Evolutionary conservation across 495 filamentous ascomycete species (phyloP).

Genomic region (Pyronema omphalodes): DNA sequence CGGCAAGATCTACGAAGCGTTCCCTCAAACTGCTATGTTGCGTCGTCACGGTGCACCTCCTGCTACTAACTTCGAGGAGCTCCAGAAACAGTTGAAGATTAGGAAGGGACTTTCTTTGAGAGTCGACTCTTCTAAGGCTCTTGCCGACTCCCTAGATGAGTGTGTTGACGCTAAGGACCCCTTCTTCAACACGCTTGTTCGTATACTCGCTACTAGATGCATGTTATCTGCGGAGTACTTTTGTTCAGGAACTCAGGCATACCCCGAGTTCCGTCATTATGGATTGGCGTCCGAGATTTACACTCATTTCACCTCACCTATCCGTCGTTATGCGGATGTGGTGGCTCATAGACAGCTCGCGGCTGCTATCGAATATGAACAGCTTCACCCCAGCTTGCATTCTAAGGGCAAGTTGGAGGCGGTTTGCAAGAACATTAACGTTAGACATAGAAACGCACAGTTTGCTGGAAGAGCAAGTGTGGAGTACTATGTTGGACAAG

Average conservation of each 20-base stretch:
- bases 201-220: slow-evolving; percentile 92
- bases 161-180: slow-evolving; percentile 71
- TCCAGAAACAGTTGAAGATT: slow-evolving; percentile 70
- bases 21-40: slow-evolving; percentile 86
- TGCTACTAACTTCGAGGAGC: slow-evolving; percentile 87
- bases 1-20: slow-evolving; percentile 65
- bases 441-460: slow-evolving; percentile 90
- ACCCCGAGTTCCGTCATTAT: slow-evolving; percentile 90
- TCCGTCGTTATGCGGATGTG: slow-evolving; percentile 89
- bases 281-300: slow-evolving; percentile 91
- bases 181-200: slow-evolving; percentile 95
- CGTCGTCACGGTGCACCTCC: slow-evolving; percentile 83
- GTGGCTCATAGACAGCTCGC: slow-evolving; percentile 87
- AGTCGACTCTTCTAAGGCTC: slow-evolving; percentile 68
- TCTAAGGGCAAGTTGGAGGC: slow-evolving; percentile 68
- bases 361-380: slow-evolving; percentile 82
- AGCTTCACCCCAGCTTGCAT: slow-evolving; percentile 53
- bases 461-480: slow-evolving; percentile 81
- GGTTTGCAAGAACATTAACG: slow-evolving; percentile 95
- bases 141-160: slow-evolving; percentile 74
- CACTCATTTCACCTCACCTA: slow-evolving; percentile 95
- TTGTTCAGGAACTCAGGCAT: slow-evolving; percentile 75
- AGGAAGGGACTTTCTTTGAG: slow-evolving; percentile 61
- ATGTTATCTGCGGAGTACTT: slow-evolving; percentile 99
- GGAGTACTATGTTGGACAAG: slow-evolving; percentile 94